Percentiles rank a stretch among this genome's conserved stretches.
These are phyloP conservation scores for Castanea sativa DNA, from an alignment of 306 rosid species.

Conservation along the genomic window DNA sequence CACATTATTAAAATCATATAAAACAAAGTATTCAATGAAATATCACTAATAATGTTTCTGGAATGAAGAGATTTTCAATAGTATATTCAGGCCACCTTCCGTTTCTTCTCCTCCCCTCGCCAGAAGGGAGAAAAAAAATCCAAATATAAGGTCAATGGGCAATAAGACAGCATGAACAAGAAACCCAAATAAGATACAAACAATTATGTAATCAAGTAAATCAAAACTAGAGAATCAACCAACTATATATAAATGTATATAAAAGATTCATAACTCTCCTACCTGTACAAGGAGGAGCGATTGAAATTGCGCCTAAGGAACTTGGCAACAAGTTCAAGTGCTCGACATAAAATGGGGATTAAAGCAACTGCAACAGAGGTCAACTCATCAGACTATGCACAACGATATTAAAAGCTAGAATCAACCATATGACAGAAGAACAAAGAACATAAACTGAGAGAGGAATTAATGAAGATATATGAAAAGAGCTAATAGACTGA, in stretches of 20 bases:
- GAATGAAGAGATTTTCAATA: too few species aligned
- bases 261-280: slow-evolving; percentile 9
- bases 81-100: too few species aligned
- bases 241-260: not conserved
- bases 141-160: not conserved
- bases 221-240: not conserved
- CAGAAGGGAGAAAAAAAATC: too few species aligned
- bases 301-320: slow-evolving; percentile 89
- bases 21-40: not conserved
- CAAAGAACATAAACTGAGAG: not conserved
- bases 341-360: slow-evolving; percentile 83
- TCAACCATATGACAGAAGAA: not conserved
- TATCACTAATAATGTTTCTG: too few species aligned
- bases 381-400: slow-evolving; percentile 20
- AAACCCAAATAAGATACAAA: not conserved
- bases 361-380: slow-evolving; percentile 72
- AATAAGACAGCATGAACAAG: not conserved
- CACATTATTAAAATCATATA: not conserved
- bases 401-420: not conserved
- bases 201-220: not conserved
- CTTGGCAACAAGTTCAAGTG: slow-evolving; percentile 89
- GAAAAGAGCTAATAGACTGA: slow-evolving; percentile 13
- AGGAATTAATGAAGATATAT: not conserved
- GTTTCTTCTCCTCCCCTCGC: too few species aligned
- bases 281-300: slow-evolving; percentile 91